phyloP scores from a whole-genome alignment of 163 green algal genomes.

The Chlorella variabilis region DNA sequence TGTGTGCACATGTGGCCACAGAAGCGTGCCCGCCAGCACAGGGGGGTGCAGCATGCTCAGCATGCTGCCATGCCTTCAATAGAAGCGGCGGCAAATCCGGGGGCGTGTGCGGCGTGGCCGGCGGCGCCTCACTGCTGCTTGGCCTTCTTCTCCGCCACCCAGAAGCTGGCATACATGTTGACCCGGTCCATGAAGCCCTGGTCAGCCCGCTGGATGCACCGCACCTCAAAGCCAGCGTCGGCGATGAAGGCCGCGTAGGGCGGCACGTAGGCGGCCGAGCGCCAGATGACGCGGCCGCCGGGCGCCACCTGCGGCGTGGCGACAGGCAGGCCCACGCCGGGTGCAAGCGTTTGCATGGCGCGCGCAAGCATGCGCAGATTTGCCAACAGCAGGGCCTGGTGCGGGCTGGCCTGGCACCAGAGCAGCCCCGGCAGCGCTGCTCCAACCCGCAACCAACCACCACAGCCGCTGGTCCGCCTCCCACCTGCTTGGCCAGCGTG shows the following conservation, averaged over 20 bases:
- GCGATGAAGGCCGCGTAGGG: constrained; percentile 87
- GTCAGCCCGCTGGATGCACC: constrained; percentile 69
- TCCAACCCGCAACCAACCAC: neutral
- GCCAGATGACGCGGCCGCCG: constrained; percentile 96
- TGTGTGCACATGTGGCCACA: no score
- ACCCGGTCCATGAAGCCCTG: constrained; percentile 90
- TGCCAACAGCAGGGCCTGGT: no score
- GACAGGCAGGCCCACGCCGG: no score
- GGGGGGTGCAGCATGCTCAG: no score
- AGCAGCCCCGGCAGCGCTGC: no score
- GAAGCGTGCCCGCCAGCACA: no score
- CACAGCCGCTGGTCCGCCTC: neutral
- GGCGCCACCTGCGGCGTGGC: no score
- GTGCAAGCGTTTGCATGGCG: no score
- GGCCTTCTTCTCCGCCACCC: constrained; percentile 61
- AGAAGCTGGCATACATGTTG: constrained; percentile 84
- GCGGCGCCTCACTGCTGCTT: constrained; percentile 48
- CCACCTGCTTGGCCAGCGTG: constrained; percentile 54
- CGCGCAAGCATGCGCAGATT: no score
- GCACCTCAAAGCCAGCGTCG: constrained; percentile 89
- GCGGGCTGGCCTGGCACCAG: no score
- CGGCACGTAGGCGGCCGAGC: constrained; percentile 84
- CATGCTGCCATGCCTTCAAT: no score
- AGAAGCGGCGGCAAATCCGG: neutral
- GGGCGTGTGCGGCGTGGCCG: no score